Evolutionary conservation across 1,284 basidiomycete species (phyloP).

Genomic region (Sphagnurus paluster): DNA sequence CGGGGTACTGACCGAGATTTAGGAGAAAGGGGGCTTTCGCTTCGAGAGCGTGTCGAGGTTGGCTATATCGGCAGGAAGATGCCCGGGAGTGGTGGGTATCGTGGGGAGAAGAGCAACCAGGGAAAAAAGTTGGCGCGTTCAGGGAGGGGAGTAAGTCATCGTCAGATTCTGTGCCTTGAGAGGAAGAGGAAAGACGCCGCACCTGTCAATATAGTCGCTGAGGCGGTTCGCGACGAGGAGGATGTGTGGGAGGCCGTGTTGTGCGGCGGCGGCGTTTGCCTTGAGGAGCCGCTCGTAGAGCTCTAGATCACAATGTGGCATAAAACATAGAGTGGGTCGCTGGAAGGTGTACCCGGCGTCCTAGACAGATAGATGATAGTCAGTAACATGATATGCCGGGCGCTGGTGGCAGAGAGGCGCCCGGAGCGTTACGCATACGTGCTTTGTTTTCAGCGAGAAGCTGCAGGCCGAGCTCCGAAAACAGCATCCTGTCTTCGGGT

Average conservation of each 20-base stretch:
- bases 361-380: slow-evolving; percentile 23
- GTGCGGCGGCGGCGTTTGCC: slow-evolving; percentile 41
- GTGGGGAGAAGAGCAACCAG: too few species aligned
- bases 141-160: slow-evolving; percentile 12
- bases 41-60: slow-evolving; percentile 38
- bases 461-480: slow-evolving; percentile 49
- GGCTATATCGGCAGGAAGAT: slow-evolving; percentile 34
- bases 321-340: slow-evolving; percentile 63
- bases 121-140: too few species aligned
- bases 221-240: slow-evolving; percentile 43
- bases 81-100: too few species aligned
- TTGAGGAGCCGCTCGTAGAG: slow-evolving; percentile 66
- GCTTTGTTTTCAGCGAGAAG: slow-evolving; percentile 53
- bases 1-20: slow-evolving; percentile 36
- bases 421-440: slow-evolving; percentile 30
- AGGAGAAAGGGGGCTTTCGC: slow-evolving; percentile 37
- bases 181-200: slow-evolving; percentile 19
- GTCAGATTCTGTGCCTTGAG: neutral
- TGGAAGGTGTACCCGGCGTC: slow-evolving; percentile 36
- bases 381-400: neutral
- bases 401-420: slow-evolving; percentile 6
- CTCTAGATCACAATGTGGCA: slow-evolving; percentile 75
- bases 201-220: slow-evolving; percentile 53
- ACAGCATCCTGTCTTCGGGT: slow-evolving; percentile 51
- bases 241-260: slow-evolving; percentile 33